Base-by-base conservation (phyloP, 345 rosid genomes). In the Salix caprea region DNA sequence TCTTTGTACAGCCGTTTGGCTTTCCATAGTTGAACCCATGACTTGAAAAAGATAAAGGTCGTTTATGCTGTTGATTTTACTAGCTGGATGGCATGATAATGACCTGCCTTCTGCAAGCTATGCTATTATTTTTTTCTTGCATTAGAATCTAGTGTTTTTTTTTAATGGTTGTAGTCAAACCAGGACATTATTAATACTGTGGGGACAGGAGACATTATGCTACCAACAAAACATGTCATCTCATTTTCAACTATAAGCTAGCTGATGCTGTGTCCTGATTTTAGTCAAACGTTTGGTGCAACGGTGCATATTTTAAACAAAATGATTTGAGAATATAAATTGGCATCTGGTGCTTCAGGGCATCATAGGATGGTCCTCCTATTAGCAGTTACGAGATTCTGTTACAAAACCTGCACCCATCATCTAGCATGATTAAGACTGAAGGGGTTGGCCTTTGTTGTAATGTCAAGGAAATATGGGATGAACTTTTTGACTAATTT, bases 201-300 rank as follows among this genome's bases (percentile, higher is more conserved):
- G 32, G 70, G 70, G 23, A 42, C 28, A 18, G 24, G 26, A 19
- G 36, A 44, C 54, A 40, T 68, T 2, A 6, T 11, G 54, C 71
- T 56, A 56, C 62, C 62, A 56, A 1, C 62, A 58, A 14, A 44
- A 44, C 13, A 44, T 44, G 50, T 44, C 16, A 13, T 44, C 5
- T 44, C 5, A 12, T 44, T 9, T 44, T 9, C 21, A 65, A 28
- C 30, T 4, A 26, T 62, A 26, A n/a, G 21, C 28, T 68, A 21
- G 48, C 30, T 23, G 46, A 40, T 54, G 50, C 30, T 36, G 54
- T 37, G 66, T 5, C 44, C 30, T 7, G 7, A 21, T 9, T 21
- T 13, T 46, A 64, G 37, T 76, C 65, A 56, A 54, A 19, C 26
- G 42, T 69, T 68, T 76, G 73, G 73, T 75, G 34, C 32, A 67